Base-by-base conservation (phyloP, 352 stramenopile genomes). In the Phytophthora citricola region DNA sequence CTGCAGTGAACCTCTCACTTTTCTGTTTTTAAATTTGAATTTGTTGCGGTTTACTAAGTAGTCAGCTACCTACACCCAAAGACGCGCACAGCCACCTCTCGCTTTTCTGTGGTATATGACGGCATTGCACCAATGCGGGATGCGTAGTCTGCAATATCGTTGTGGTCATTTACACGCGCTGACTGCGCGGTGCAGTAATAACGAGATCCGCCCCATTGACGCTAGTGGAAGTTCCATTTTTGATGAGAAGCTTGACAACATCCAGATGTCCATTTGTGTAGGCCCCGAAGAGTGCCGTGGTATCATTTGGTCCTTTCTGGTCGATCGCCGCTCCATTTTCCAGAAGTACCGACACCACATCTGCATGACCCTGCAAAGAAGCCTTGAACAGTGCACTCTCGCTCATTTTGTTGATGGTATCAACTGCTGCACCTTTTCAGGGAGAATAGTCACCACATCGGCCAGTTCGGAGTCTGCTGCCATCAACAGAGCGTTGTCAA, bases 211-310 rank as follows among this genome's bases (percentile, higher is more conserved):
- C 43, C 17, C 15, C 31, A n/a, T 40, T n/a, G 12, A 52, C 34
- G n/a, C 40, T 22, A 47, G 26, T 53, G 3, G 22, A 24, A 5
- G 47, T 43, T 22, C 40, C 50, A 38, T 20, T 20, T 20, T 20
- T 20, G 17, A 20, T 20, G 17, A 20, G 17, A 20, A 20, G 17
- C 17, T 20, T 40, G n/a, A 61, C 48, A 41, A 57, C 17, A 17
- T 51, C 48, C 3, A 66, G 24, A 36, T 60, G 44, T 5, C 48
- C 63, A 10, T 58, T 57, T 4, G 53, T 29, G 46, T 29, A 49
- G 17, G 62, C 55, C 3, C 50, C 10, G 9, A 36, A 6, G 32
- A 70, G 38, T 38, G 54, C 54, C 38, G 54, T 63, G 20, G 4
- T 17, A 9, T 38, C 45, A 20, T 31, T 46, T 44, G 47, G 22